Evolutionary conservation across 441 rosid genomes (phyloP), one percentile per base, ranked within the genome.

Genomic region (Capsella rubella): DNA sequence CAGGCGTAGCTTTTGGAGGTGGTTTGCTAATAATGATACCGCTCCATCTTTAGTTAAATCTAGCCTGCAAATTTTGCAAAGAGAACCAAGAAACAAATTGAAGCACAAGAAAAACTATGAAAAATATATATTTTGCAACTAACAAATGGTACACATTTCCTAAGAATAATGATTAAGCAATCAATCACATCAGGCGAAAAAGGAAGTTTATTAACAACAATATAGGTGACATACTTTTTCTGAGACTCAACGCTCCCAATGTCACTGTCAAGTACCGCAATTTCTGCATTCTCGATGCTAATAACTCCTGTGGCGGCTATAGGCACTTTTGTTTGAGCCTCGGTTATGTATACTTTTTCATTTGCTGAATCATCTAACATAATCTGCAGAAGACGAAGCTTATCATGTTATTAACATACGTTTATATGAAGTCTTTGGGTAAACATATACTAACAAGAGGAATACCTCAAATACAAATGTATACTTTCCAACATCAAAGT

Each of bases 1-100:
- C 25, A 93, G 75, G 6, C 86, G 93, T 73, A 95, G 76, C 88
- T 93, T 95, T 79, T 93, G 97, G 45, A 95, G 99, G 74, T 95
- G 99, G 82, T 91, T 95, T 46, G 98, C 99, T 40, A 94, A 82
- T 75, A 93, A 79, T 49, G 97, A 84, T 60, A 87, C 82, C 35
- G 65, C 81, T 72, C 73, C 86, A 63, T 87, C 83, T 82, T 81
- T 87, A 75, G 83, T 77, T 62, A 95, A 81, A 85, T 92, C 91
- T 65, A 92, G 81, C 84, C 98, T 92, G 60, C 18, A 82, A 6
- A 71, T 55, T 71, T 31, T 50, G 43, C 15, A 74, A 39, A 74
- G 72, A 68, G 43, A 72, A 18, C 12, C 15, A 51, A 27, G 8
- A 78, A 58, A 73, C 34, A 75, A 18, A 43, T 27, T 15, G 21